Base-by-base conservation (phyloP, 805 yeast species). In the Kazachstania africana region DNA sequence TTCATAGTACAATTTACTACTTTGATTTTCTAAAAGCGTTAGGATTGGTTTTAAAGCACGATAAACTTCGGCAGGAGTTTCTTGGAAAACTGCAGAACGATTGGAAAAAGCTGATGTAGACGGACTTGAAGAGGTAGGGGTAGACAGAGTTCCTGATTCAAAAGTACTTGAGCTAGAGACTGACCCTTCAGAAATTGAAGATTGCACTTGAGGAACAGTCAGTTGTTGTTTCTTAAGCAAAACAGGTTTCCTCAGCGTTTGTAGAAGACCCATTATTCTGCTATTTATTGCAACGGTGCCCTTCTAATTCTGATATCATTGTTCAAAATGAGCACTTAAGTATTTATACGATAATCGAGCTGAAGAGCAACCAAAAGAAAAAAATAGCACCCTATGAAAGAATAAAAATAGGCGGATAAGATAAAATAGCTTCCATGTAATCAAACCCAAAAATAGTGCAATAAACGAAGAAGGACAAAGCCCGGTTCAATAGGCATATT, bases 11-110 rank as follows among this genome's bases (percentile, higher is more conserved):
- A 13, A 24, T 18, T 40, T 45, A 12, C 33, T 27, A 8, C 24
- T 24, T 13, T 43, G 45, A 8, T 43, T 42, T 19, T 36, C 36
- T 16, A 43, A 24, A 13, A 45, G 17, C 12, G 32, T 39, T 16
- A 42, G 26, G 20, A 40, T 27, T 13, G 49, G 49, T 15, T 31
- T 38, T 2, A 35, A 18, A 9, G 35, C 23, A n/a, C 19, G 23
- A 15, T 28, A 27, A 4, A 40, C 29, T 12, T 41, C 42, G 15
- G 26, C 22, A 3, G 47, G 42, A 8, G 41, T 12, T 8, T 37
- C 31, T 25, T 38, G 38, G 26, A 42, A 40, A 9, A 32, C 12
- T n/a, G 20, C 8, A 6, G 17, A 25, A 12, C 6, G 6, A 14
- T 13, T 26, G 2, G 24, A 16, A 1, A 15, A 13, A 12, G 24